Conservation (phyloP, 345 rosid genomes). For the Euphorbia tirucalli region DNA sequence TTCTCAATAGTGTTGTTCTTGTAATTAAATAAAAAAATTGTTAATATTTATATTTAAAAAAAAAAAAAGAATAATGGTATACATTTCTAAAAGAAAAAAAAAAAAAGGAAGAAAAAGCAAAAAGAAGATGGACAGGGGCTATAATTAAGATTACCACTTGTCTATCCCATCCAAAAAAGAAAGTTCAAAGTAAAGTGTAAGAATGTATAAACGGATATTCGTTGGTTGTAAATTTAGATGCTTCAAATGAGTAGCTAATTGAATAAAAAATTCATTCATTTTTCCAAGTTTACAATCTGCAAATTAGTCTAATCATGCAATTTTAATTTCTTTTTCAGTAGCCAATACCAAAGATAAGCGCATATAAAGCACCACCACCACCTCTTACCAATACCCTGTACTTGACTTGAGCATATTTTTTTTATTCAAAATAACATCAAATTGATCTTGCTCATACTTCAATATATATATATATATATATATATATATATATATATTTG, state of each 20-base stretch:
- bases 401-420: too few species aligned
- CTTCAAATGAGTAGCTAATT: neutral
- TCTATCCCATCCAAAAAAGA: too few species aligned
- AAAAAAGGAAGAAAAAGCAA: too few species aligned
- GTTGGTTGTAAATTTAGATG: neutral
- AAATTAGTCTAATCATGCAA: neutral
- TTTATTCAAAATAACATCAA: too few species aligned
- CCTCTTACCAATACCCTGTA: neutral
- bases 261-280: neutral
- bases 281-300: neutral
- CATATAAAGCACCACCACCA: neutral
- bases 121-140: too few species aligned
- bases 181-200: neutral
- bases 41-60: too few species aligned
- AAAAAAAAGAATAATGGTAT: too few species aligned
- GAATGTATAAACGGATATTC: neutral
- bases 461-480: neutral
- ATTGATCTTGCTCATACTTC: too few species aligned
- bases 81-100: too few species aligned
- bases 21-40: too few species aligned
- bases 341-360: neutral
- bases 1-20: too few species aligned
- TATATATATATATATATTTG: neutral
- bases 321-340: neutral
- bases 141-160: too few species aligned